Percentiles rank a stretch among this genome's conserved stretches.
phyloP scores from a whole-genome alignment of 2,329 filamentous ascomycete species.

The Sporothrix brunneoviolacea region DNA sequence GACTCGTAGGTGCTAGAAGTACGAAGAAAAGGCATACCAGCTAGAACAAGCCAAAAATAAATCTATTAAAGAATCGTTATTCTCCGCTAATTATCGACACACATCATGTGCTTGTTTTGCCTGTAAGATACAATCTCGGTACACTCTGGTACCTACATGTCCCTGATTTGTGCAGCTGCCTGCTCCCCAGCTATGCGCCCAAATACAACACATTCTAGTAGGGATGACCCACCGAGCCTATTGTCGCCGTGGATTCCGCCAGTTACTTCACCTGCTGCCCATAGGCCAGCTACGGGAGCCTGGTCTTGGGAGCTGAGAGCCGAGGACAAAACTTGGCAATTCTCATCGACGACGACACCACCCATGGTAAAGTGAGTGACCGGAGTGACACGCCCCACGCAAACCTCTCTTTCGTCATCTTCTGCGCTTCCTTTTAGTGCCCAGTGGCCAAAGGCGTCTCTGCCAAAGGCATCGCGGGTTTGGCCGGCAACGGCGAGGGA shows the following conservation, averaged over 20 bases:
- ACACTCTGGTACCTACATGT: not conserved
- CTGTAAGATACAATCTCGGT: too few species aligned
- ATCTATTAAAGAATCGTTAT: too few species aligned
- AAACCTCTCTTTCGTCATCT: constrained; percentile 81
- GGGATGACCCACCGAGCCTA: constrained; percentile 91
- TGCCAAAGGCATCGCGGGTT: constrained; percentile 91
- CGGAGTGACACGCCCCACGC: constrained; percentile 75
- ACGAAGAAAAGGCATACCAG: too few species aligned
- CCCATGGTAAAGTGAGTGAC: constrained; percentile 99
- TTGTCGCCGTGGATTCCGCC: constrained; percentile 98
- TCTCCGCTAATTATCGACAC: too few species aligned
- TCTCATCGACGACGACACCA: constrained; percentile 98
- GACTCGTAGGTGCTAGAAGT: too few species aligned
- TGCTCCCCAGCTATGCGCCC: constrained; percentile 94
- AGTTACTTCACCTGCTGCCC: constrained; percentile 91
- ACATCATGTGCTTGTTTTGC: too few species aligned
- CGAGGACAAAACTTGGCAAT: constrained; percentile 81
- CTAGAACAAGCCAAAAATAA: too few species aligned
- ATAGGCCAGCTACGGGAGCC: constrained; percentile 91
- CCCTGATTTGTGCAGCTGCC: constrained; percentile 52
- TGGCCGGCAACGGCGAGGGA: constrained; percentile 92
- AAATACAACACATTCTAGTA: constrained; percentile 96
- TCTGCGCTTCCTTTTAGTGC: constrained; percentile 53
- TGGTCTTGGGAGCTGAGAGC: constrained; percentile 44
- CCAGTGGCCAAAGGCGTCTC: constrained; percentile 97